Evolutionary conservation across 192 early-diverging fungal species (phyloP), one percentile per base, ranked within the genome.

Genomic region (Chytriomyces sp.): DNA sequence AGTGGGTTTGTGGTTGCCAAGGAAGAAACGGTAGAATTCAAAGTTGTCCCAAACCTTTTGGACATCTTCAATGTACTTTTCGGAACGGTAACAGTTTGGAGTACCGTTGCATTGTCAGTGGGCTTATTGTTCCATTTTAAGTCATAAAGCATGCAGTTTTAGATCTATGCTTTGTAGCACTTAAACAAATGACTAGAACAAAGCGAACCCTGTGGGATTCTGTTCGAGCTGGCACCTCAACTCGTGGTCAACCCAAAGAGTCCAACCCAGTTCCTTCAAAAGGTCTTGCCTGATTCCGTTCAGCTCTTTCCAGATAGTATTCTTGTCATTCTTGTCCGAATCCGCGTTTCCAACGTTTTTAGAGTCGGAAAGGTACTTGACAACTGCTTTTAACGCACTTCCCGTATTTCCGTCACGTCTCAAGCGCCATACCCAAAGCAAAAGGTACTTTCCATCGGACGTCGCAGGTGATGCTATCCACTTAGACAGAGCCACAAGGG

Each of bases 321-420:
- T 53, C 41, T 49, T 49, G 44, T 3, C 44, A 14, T 14, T 22
- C 36, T 78, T 81, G n/a, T 86, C 70, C 28, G 78, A 77, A 33
- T 41, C 38, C n/a, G 52, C 72, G 39, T 0, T 68, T 8, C 49
- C 39, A 38, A 52, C 60, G 40, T 84, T 82, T 66, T 76, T 81
- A 4, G 59, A 39, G 32, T 91, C 89, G 30, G 49, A 70, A 52
- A 95, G 74, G 80, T 85, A 97, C 70, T 88, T 88, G 73, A 90
- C 83, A 32, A 92, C 70, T 0, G 83, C 85, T 74, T 91, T 90
- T 64, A 96, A 77, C 0, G 93, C 95, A 38, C 76, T 77, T 8
- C 89, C 95, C 44, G 82, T 65, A 22, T 86, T 79, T 0, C 85
- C 82, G 32, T 85, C 80, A 57, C 78, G 74, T n/a, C 84, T 19